Evolutionary conservation across 1,284 basidiomycete species (phyloP).

Genomic region (Puccinia brachypodii): DNA sequence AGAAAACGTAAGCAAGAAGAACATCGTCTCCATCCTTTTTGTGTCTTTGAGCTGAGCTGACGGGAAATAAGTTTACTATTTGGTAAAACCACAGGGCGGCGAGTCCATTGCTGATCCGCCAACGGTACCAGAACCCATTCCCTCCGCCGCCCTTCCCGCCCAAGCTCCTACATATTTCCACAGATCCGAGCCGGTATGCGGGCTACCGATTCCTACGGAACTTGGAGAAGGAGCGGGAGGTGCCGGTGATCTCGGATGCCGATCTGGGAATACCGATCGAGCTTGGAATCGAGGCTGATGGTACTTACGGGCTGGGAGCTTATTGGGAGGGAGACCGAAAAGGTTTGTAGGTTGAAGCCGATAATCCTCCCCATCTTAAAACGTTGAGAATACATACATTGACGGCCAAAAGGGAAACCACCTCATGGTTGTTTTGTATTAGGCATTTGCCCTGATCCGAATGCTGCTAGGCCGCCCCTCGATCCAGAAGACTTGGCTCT

Average conservation of each 20-base stretch:
- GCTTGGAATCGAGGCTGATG: constrained; percentile 71
- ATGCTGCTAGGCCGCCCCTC: constrained; percentile 62
- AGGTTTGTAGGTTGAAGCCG: neutral
- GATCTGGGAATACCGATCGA: constrained; percentile 93
- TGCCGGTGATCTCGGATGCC: constrained; percentile 90
- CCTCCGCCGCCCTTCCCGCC: constrained; percentile 92
- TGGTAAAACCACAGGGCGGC: constrained; percentile 10
- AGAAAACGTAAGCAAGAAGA: neutral
- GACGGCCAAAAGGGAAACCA: constrained; percentile 68
- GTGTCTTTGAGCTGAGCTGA: neutral
- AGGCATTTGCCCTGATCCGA: constrained; percentile 27
- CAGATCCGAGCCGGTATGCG: constrained; percentile 79
- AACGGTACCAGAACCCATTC: constrained; percentile 86
- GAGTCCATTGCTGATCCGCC: constrained; percentile 71
- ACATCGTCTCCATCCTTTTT: neutral
- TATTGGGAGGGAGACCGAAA: constrained; percentile 68
- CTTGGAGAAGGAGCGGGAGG: constrained; percentile 72
- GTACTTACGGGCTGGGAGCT: constrained; percentile 58
- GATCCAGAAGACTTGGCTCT: constrained; percentile 73
- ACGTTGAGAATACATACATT: neutral
- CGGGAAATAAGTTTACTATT: neutral
- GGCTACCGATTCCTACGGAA: constrained; percentile 77
- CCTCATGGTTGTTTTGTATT: neutral
- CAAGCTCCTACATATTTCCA: constrained; percentile 82
- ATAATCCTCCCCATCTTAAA: neutral